Conservation (phyloP, 768 basidiomycete genomes). For the Boletus coccyginus region DNA sequence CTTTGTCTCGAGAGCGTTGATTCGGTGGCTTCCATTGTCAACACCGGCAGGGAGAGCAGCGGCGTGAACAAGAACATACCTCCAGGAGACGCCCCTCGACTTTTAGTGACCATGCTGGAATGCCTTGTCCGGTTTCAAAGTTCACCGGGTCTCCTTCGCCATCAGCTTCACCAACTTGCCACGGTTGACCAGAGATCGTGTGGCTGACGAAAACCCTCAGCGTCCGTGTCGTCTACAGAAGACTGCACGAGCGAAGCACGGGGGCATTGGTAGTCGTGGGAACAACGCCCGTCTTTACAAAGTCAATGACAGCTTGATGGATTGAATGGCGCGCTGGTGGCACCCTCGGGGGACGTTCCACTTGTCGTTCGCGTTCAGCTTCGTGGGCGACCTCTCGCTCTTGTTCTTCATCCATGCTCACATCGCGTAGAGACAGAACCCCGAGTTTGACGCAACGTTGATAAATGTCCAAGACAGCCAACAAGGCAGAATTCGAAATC, state of each 20-base stretch:
- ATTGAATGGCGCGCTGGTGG: conserved; percentile 18
- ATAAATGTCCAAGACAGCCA: neutral
- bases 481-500: neutral
- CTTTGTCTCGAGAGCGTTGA: conserved; percentile 61
- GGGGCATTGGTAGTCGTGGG: neutral
- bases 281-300: neutral
- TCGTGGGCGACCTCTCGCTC: conserved; percentile 49
- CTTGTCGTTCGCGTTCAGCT: conserved; percentile 40
- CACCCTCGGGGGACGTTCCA: conserved; percentile 35
- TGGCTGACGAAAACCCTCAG: conserved; percentile 86
- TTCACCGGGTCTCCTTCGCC: conserved; percentile 40
- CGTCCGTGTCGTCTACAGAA: conserved; percentile 69
- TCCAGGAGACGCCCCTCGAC: conserved; percentile 86
- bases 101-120: conserved; percentile 86
- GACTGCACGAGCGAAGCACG: conserved; percentile 1
- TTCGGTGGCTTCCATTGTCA: conserved; percentile 46
- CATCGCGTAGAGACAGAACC: neutral
- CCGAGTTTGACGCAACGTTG: conserved; percentile 10
- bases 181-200: conserved; percentile 78
- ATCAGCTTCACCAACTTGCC: conserved; percentile 60
- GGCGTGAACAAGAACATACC: conserved; percentile 39
- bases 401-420: conserved; percentile 29
- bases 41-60: neutral
- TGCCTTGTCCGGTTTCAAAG: conserved; percentile 83
- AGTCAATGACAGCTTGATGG: neutral